These are phyloP conservation scores for Cordyceps cateniannulata DNA, from an alignment of 2,329 filamentous ascomycete species.

Conservation along the genomic window DNA sequence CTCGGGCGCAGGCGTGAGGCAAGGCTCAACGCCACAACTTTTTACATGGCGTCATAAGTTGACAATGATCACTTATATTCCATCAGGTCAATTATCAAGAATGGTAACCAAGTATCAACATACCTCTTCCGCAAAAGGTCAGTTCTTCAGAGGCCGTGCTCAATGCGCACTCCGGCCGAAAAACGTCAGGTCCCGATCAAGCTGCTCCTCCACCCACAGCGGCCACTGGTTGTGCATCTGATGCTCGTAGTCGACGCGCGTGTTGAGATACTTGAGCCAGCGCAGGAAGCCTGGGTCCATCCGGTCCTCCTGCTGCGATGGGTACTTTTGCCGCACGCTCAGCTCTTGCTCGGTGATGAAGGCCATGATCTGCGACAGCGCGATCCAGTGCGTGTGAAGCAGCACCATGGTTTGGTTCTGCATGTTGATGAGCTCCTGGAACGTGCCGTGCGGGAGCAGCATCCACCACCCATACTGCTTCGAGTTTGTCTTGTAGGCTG, in stretches of 20 bases:
- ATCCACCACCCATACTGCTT: constrained; percentile 53
- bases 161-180: constrained; percentile 29
- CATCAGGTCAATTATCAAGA: too few species aligned
- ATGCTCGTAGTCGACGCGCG: constrained; percentile 38
- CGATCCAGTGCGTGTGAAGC: constrained; percentile 48
- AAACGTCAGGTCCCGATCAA: constrained; percentile 37
- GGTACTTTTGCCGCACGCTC: constrained; percentile 24
- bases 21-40: not conserved
- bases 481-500: constrained; percentile 44
- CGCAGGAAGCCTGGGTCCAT: constrained; percentile 39
- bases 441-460: constrained; percentile 45
- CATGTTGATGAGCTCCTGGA: constrained; percentile 43
- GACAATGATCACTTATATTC: too few species aligned
- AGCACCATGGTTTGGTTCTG: constrained; percentile 39
- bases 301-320: constrained; percentile 16
- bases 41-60: too few species aligned
- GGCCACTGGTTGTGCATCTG: constrained; percentile 46
- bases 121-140: too few species aligned
- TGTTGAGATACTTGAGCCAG: constrained; percentile 47
- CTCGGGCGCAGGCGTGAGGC: not conserved
- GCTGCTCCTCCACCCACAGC: constrained; percentile 46
- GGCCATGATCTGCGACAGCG: constrained; percentile 48
- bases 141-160: too few species aligned
- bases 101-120: not conserved
- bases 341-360: constrained; percentile 39